Percentiles rank a stretch among this genome's conserved stretches.
Evolutionary conservation across 2,329 filamentous ascomycete species (phyloP).

Genomic region (Beauveria brongniartii): DNA sequence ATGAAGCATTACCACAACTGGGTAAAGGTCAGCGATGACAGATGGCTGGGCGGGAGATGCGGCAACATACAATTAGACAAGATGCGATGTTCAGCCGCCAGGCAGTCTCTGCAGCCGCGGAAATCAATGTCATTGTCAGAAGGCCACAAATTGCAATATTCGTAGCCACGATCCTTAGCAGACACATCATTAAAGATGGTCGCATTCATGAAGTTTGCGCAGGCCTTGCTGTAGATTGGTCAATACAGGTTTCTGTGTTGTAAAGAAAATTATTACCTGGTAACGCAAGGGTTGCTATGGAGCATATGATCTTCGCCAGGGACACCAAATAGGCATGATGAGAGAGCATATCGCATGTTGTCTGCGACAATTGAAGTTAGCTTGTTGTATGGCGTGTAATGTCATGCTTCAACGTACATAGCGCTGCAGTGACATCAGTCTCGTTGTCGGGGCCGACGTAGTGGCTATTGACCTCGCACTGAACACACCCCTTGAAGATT

Average conservation of each 20-base stretch:
- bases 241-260: constrained; percentile 13
- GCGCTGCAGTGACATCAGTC: constrained; percentile 44
- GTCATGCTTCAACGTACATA: constrained; percentile 39
- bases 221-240: constrained; percentile 39
- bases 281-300: constrained; percentile 40
- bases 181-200: constrained; percentile 43
- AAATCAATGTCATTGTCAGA: constrained; percentile 28
- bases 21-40: constrained; percentile 16
- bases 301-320: constrained; percentile 33
- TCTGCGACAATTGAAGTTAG: neutral
- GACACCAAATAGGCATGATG: constrained; percentile 46
- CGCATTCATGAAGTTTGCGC: constrained; percentile 37
- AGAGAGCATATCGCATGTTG: constrained; percentile 33
- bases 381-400: neutral
- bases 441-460: constrained; percentile 30
- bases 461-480: constrained; percentile 43
- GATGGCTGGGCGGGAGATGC: neutral
- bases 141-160: constrained; percentile 46
- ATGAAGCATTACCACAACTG: constrained; percentile 43
- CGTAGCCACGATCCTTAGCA: constrained; percentile 35
- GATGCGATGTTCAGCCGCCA: constrained; percentile 31
- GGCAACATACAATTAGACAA: constrained; percentile 44
- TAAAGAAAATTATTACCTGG: constrained; percentile 30
- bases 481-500: constrained; percentile 44
- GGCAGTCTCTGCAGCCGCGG: constrained; percentile 37